A percentile compares a stretch with the other conserved stretches of the same genome.
phyloP scores from a whole-genome alignment of 305 asterid species.

The Euphrasia arctica region DNA sequence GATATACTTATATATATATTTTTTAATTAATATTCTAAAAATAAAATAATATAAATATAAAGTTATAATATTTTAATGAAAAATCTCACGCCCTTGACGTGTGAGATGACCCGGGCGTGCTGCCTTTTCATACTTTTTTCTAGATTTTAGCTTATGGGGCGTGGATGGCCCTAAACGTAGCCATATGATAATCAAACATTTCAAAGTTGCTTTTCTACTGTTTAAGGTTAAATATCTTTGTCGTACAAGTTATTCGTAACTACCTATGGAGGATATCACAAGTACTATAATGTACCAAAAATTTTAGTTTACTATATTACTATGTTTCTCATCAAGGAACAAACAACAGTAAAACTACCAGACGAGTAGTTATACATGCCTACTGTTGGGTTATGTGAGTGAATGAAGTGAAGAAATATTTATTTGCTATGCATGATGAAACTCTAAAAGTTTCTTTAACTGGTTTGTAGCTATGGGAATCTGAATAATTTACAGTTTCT shows the following conservation, averaged over 20 bases:
- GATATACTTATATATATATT: too few species aligned
- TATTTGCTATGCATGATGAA: constrained; percentile 15
- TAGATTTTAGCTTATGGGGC: too few species aligned
- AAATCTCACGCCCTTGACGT: too few species aligned
- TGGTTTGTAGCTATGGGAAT: constrained; percentile 75
- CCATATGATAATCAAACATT: too few species aligned
- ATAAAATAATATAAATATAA: too few species aligned
- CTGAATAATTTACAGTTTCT: constrained; percentile 92
- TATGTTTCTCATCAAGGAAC: constrained; percentile 16
- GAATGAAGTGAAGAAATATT: constrained; percentile 21
- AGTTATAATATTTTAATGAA: too few species aligned
- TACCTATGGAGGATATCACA: constrained; percentile 13
- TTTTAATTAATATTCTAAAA: too few species aligned
- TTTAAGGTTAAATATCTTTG: constrained; percentile 20
- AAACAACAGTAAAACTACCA: constrained; percentile 16
- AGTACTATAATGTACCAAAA: constrained; percentile 11
- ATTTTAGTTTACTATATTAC: constrained; percentile 12
- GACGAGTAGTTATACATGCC: constrained; percentile 5
- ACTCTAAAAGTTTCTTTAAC: constrained; percentile 52
- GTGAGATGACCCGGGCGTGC: too few species aligned
- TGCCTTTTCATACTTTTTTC: too few species aligned
- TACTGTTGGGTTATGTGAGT: constrained; percentile 20
- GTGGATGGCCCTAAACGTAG: too few species aligned
- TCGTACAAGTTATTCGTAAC: constrained; percentile 17
- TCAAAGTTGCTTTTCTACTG: constrained; percentile 17